Base-by-base conservation (phyloP, 148 eudicot genomes). In the Salicornia ramosissima region DNA sequence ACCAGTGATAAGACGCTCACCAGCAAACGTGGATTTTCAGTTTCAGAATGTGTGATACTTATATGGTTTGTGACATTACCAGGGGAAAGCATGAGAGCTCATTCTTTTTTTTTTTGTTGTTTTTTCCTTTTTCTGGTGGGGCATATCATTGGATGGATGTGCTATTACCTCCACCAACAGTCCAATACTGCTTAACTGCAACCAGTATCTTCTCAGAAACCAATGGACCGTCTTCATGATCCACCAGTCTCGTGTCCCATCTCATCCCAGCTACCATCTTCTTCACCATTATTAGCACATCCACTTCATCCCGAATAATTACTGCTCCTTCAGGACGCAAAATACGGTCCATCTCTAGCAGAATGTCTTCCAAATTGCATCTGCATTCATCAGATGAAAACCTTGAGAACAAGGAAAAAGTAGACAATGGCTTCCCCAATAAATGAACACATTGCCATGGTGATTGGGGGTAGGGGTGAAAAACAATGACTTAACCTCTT, bases 301-400 rank as follows among this genome's bases (percentile, higher is more conserved):
- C 96, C 3, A 90, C 96, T 49, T 90, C 85, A 68, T 94, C 98
- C 2, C 98, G 85, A 74, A 94, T 74, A 70, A 94, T 88, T 28
- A 94, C 91, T 42, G 96, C 92, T 16, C 98, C 98, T 82, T 90
- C 98, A 5, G 98, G 98, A 5, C 98, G 82, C 68, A 94, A 67
- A 22, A 94, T 90, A 14, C 98, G 80, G 71, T 94, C 98, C 97
- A 94, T 90, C 84, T 94, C 98, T 71, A 94, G 34, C 49, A 94
- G 88, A 65, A 90, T 90, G 83, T 90, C 92, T 75, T 94, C 96
- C 36, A 73, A 82, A 57, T 85, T 81, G 67, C 98, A 94, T 74
- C 98, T 94, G 76, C 62, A 72, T 43, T 64, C 26, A 58, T 30
- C 11, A 57, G 51, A 58, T 19, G 18, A 15, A 46, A 25, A 10